Evolutionary conservation across 2,329 filamentous ascomycete genomes (phyloP), one percentile per base, ranked within the genome.

Genomic region (Lachnellula hyalina): DNA sequence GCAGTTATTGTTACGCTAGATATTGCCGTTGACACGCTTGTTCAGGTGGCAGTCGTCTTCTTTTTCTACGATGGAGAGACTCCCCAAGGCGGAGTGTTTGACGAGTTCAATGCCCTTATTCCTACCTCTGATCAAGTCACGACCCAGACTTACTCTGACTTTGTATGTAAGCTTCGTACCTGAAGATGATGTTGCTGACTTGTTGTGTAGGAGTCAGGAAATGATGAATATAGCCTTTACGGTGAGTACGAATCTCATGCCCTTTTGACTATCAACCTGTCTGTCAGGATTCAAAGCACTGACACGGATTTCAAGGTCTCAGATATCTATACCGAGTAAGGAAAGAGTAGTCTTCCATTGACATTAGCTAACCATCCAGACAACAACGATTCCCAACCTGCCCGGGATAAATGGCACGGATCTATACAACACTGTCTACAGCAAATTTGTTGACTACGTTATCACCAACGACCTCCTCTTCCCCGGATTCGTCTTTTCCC

Each of bases 51-150:
- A 17, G 53, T 68, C 19, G 50, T 72, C 7, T 72, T 70, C 57
- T 69, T 67, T 56, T 72, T 71, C 58, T 72, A 72, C 51, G 62
- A 69, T 21, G 70, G 65, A 1, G 61, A 67, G 3, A 60, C 53
- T 11, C 68, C 67, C 3, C 72, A 72, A 8, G 67, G 58, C 14
- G 60, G 59, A 7, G 51, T 64, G 2, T 65, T 64, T 44, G 53
- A 62, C 35, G 52, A 61, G 19, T 65, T 64, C 44, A 54, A 62
- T 41, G 34, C 45, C 12, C 54, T 65, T n/a, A 47, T 52, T 2
- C 19, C 40, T 32, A 42, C 45, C 1, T 44, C 34, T 14, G 54
- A 63, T 51, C 49, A 38, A 9, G 54, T 53, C 1, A 52, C 54
- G 21, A 54, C 51, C 12, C 65, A 68, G 47, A 66, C 62, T 12